Percentiles rank a stretch among this genome's conserved stretches.
Conservation (phyloP, 1,284 basidiomycete genomes). For the Xerocomus minutiporus region DNA sequence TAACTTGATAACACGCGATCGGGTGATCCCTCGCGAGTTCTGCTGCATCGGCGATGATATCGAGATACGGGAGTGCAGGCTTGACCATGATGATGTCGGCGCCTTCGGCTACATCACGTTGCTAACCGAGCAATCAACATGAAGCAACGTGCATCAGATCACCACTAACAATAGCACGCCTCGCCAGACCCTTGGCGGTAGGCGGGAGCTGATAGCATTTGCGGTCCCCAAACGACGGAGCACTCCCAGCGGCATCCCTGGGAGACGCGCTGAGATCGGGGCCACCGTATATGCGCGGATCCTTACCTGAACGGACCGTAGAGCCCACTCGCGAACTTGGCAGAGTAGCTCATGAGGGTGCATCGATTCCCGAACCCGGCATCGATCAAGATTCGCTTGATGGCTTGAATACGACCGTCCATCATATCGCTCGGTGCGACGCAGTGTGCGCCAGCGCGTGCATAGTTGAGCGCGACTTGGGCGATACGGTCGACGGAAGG, state of each 20-base stretch:
- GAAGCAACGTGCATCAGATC: neutral
- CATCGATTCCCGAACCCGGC: slow-evolving; percentile 81
- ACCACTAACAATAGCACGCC: slow-evolving; percentile 80
- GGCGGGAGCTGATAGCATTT: slow-evolving; percentile 98
- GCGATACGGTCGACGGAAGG: slow-evolving; percentile 84
- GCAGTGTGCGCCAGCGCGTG: slow-evolving; percentile 91
- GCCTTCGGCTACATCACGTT: slow-evolving; percentile 88
- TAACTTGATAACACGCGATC: slow-evolving; percentile 93
- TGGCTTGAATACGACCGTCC: slow-evolving; percentile 90
- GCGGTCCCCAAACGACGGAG: slow-evolving; percentile 90
- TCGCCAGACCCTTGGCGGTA: slow-evolving; percentile 82
- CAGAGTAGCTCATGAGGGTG: slow-evolving; percentile 96
- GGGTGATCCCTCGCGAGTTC: slow-evolving; percentile 82
- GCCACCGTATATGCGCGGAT: neutral
- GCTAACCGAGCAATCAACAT: slow-evolving; percentile 42
- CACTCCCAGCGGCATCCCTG: slow-evolving; percentile 94
- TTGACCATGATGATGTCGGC: slow-evolving; percentile 99
- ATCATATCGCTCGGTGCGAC: slow-evolving; percentile 99
- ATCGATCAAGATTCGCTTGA: slow-evolving; percentile 84
- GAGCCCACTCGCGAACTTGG: slow-evolving; percentile 95
- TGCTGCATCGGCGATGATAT: slow-evolving; percentile 89
- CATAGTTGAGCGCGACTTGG: slow-evolving; percentile 90
- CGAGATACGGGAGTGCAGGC: slow-evolving; percentile 92
- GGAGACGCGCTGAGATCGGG: neutral
- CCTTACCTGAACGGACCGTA: slow-evolving; percentile 94